Conservation (phyloP, 345 rosid species). For the Populus simonii region DNA sequence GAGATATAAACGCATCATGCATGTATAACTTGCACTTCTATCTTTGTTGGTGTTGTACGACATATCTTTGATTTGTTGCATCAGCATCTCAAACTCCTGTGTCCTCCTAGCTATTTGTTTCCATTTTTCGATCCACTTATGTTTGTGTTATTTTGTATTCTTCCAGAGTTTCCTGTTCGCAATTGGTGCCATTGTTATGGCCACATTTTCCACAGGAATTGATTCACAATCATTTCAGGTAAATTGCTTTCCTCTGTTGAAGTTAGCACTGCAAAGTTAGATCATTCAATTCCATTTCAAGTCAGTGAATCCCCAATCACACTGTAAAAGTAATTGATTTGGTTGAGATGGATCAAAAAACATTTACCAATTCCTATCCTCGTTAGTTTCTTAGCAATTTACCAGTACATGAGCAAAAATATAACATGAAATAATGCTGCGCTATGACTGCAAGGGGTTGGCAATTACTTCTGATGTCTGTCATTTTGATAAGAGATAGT, state of each 20-base stretch:
- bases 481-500: too few relatives aligned
- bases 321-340: too few relatives aligned
- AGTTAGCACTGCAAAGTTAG: not conserved
- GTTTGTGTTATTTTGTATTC: not conserved
- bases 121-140: not conserved
- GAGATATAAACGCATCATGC: too few relatives aligned
- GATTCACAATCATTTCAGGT: conserved; percentile 87
- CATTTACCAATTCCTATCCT: too few relatives aligned
- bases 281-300: too few relatives aligned
- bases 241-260: not conserved
- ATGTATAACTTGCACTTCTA: not conserved
- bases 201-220: conserved; percentile 90
- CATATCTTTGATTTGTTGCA: too few relatives aligned
- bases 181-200: conserved; percentile 73
- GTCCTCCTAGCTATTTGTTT: not conserved
- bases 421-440: not conserved
- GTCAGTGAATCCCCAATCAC: too few relatives aligned
- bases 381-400: too few relatives aligned
- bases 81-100: not conserved
- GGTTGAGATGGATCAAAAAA: too few relatives aligned
- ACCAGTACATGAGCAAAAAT: too few relatives aligned
- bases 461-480: not conserved
- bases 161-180: conserved; percentile 78
- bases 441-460: too few relatives aligned
- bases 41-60: not conserved